Base-by-base conservation (phyloP, 306 rosid species). In the Dryas drummondii region DNA sequence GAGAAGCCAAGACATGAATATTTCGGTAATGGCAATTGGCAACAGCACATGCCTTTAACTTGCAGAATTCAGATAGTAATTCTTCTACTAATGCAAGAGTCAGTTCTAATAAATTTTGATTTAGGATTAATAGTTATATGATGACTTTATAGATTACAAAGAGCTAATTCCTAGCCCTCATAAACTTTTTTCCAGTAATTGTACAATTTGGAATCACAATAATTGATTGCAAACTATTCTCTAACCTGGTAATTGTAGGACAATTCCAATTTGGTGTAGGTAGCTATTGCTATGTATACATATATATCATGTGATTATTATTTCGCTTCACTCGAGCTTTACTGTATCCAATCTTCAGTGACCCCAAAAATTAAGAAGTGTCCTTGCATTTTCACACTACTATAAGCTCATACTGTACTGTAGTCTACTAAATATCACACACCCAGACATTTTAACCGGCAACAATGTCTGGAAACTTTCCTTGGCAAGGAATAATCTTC, bases 401-500 rank as follows among this genome's bases (percentile, higher is more conserved):
- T 11, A 17, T 42, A 47, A 65, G 54, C 53, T 61, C 22, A 70
- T 4, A 45, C 49, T 46, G 49, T 17, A 14, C 60, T 27, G 55
- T 56, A 41, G 22, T 42, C 32, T 26, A 7, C 65, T 42, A 17
- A 12, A 49, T 10, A 47, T 88, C 85, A 91, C 37, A 69, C 84
- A 40, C 92, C 88, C 69, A 82, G 76, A 32, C 87, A 84, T 73
- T 82, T 90, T 52, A 86, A 70, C 81, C 87, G 83, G 80, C 86
- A 78, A 80, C 81, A 73, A 49, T 82, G 78, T 67, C 84, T 12
- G 4, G 77, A 81, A 53, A 89, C 67, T 79, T 78, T 87, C 78
- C 81, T 82, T 9, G 97, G 96, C 57, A 90, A 81, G 6, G 93
- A 90, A 75, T 91, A 91, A 55, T 88, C 97, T 2, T 89, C 89